These are phyloP conservation scores for Alternaria arborescens DNA, from an alignment of 2,329 filamentous ascomycete species.

Conservation along the genomic window DNA sequence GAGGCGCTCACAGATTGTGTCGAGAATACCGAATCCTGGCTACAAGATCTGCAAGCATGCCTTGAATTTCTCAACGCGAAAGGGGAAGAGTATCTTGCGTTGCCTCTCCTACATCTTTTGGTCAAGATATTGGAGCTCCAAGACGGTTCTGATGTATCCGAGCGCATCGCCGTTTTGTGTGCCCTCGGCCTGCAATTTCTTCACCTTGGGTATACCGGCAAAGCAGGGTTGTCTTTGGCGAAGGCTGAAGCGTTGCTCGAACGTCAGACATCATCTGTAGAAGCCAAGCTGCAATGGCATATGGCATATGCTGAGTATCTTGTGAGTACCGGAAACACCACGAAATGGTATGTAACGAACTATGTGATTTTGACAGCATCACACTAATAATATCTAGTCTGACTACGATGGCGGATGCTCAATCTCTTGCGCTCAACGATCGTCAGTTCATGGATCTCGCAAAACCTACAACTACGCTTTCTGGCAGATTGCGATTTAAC, in stretches of 20 bases:
- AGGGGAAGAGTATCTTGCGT: constrained; percentile 60
- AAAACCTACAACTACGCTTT: constrained; percentile 44
- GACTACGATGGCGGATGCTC: constrained; percentile 41
- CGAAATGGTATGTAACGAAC: constrained; percentile 60
- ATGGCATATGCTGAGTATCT: constrained; percentile 79
- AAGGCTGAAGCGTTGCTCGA: constrained; percentile 63
- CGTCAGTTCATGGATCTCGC: constrained; percentile 39
- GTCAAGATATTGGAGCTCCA: constrained; percentile 59
- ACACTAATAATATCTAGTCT: constrained; percentile 34
- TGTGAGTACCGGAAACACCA: constrained; percentile 70
- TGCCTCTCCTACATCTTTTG: constrained; percentile 61
- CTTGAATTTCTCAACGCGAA: constrained; percentile 67
- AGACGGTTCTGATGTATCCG: constrained; percentile 46
- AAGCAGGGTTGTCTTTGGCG: constrained; percentile 65
- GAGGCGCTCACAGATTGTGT: constrained; percentile 55
- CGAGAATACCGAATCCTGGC: constrained; percentile 60
- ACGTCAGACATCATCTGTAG: constrained; percentile 52
- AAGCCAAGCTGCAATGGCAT: constrained; percentile 66
- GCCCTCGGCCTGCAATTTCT: constrained; percentile 65
- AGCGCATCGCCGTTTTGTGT: constrained; percentile 54
- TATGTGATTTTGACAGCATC: not conserved
- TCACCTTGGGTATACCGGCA: constrained; percentile 67
- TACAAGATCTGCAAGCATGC: constrained; percentile 62
- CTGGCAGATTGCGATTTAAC: constrained; percentile 54
- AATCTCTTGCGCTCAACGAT: constrained; percentile 41